Percentiles rank a stretch among this genome's conserved stretches.
phyloP scores from a whole-genome alignment of 768 basidiomycete species.

The Auriscalpium microsporum region DNA sequence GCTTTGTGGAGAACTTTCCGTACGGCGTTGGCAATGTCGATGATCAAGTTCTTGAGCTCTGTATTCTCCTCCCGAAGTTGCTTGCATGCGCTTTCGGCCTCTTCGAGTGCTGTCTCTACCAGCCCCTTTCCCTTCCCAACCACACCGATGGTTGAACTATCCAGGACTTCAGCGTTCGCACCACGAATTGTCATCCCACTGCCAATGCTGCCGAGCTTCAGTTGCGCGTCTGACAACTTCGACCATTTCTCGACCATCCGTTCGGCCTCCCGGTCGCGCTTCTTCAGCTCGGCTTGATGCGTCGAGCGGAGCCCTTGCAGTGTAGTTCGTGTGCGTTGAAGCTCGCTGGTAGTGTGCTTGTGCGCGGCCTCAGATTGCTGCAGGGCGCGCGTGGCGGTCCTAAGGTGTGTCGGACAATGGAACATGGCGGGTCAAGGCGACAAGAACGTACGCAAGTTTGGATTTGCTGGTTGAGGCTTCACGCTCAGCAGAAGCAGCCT shows the following conservation, averaged over 20 bases:
- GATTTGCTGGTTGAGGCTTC: constrained; percentile 69
- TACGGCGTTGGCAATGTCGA: constrained; percentile 59
- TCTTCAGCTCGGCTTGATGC: constrained; percentile 66
- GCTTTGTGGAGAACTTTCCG: constrained; percentile 46
- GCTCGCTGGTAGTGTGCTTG: constrained; percentile 60
- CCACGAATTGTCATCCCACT: constrained; percentile 34
- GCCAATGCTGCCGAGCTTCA: constrained; percentile 36
- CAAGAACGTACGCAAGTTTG: constrained; percentile 50
- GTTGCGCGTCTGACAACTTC: constrained; percentile 61
- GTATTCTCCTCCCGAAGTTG: constrained; percentile 59
- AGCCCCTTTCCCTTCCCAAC: constrained; percentile 45
- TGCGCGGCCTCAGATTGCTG: constrained; percentile 56
- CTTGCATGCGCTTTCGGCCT: constrained; percentile 59
- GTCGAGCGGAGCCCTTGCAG: constrained; percentile 63
- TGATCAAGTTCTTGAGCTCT: constrained; percentile 47
- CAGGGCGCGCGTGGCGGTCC: constrained; percentile 44
- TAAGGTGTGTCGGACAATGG: constrained; percentile 1
- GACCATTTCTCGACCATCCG: constrained; percentile 67
- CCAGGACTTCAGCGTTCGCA: constrained; percentile 41
- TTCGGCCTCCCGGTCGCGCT: constrained; percentile 74
- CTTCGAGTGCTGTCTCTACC: constrained; percentile 60
- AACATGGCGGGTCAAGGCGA: background rate
- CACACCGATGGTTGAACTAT: constrained; percentile 30
- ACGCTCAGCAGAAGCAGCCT: constrained; percentile 65
- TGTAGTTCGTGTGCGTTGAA: constrained; percentile 62